Conservation (phyloP, 495 filamentous ascomycete species). For the Cryomyces minteri region DNA sequence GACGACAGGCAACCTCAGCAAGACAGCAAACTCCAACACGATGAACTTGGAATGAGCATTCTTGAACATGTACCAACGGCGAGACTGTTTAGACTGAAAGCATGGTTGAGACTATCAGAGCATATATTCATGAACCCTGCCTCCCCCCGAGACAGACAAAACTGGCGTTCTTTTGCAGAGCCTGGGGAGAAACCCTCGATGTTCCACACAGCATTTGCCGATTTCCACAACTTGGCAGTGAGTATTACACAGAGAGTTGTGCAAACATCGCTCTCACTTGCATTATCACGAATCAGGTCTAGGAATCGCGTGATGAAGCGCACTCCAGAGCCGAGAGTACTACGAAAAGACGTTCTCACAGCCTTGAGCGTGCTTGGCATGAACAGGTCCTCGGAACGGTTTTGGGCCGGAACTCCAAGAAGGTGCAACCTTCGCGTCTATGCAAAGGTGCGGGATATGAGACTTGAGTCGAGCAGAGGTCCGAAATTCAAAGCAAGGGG, state of each 20-base stretch:
- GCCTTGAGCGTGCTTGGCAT: neutral
- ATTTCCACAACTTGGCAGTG: conserved; percentile 51
- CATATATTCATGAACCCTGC: conserved; percentile 64
- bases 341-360: neutral
- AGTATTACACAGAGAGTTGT: conserved; percentile 52
- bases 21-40: neutral
- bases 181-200: conserved; percentile 41
- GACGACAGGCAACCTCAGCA: neutral
- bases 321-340: neutral
- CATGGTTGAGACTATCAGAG: conserved; percentile 46
- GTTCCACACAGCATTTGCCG: conserved; percentile 43
- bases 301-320: neutral
- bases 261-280: conserved; percentile 44
- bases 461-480: neutral
- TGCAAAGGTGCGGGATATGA: neutral
- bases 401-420: neutral
- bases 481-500: neutral
- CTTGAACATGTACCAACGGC: conserved; percentile 27
- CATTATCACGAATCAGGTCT: conserved; percentile 36
- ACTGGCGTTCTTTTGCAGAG: conserved; percentile 39
- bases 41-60: neutral
- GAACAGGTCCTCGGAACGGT: neutral
- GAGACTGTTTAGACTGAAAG: conserved; percentile 35
- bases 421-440: neutral
- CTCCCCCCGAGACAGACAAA: conserved; percentile 31